Conservation (phyloP, 2,329 filamentous ascomycete species). For the Metarhizium anisopliae region DNA sequence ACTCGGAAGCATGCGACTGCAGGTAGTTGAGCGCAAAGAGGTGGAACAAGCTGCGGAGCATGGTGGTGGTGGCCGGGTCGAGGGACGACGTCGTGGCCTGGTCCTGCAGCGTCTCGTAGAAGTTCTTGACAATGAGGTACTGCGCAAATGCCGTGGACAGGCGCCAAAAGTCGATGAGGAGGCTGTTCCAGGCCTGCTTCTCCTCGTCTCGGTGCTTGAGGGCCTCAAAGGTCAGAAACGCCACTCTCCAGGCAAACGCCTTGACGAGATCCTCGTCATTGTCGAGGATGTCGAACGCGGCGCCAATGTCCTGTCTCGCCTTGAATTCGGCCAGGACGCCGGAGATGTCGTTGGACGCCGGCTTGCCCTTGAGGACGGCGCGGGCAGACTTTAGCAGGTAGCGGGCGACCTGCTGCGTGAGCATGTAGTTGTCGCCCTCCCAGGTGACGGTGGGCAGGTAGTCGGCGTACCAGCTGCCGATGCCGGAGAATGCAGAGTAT, state of each 20-base stretch:
- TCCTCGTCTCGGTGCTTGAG: conserved; percentile 65
- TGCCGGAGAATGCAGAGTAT: conserved; percentile 67
- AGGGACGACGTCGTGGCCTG: conserved; percentile 42
- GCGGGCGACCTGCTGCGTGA: conserved; percentile 69
- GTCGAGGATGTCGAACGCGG: conserved; percentile 65
- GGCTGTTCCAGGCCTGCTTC: conserved; percentile 68
- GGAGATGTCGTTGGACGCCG: conserved; percentile 19
- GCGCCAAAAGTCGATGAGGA: conserved; percentile 71
- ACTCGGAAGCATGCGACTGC: conserved; percentile 60
- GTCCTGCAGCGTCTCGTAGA: conserved; percentile 36
- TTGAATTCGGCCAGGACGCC: conserved; percentile 58
- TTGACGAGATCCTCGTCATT: conserved; percentile 61
- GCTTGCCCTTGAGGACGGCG: conserved; percentile 54
- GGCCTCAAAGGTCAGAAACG: conserved; percentile 67
- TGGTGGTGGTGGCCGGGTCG: conserved; percentile 43
- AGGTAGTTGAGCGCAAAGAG: conserved; percentile 60
- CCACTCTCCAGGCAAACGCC: conserved; percentile 67
- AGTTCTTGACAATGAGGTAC: conserved; percentile 72
- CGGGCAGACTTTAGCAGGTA: conserved; percentile 71
- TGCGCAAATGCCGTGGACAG: conserved; percentile 67
- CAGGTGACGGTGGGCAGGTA: conserved; percentile 63
- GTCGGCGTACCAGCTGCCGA: conserved; percentile 66
- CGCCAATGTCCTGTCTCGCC: conserved; percentile 57
- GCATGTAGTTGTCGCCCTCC: conserved; percentile 78
- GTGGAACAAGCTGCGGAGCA: conserved; percentile 71